Percentiles rank a stretch among this genome's conserved stretches.
These are phyloP conservation scores for Gelatoporia subvermispora DNA, from an alignment of 768 basidiomycete genomes.

Conservation along the genomic window DNA sequence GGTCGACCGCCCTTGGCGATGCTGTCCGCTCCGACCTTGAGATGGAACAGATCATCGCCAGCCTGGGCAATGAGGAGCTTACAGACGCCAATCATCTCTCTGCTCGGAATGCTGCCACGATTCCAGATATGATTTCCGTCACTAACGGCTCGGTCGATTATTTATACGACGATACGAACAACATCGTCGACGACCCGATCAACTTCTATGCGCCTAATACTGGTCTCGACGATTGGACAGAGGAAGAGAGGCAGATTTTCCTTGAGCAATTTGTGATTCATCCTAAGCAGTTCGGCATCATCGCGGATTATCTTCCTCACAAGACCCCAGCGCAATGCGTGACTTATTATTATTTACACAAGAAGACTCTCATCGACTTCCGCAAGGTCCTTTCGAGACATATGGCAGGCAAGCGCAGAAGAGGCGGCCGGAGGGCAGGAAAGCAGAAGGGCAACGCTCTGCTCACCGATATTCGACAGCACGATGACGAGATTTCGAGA, in stretches of 20 bases:
- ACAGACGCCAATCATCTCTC: constrained; percentile 92
- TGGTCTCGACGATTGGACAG: constrained; percentile 84
- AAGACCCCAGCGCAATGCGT: constrained; percentile 90
- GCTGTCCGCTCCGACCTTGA: constrained; percentile 92
- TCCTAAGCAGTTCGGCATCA: constrained; percentile 96
- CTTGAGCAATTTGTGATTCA: constrained; percentile 74
- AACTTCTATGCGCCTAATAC: constrained; percentile 72
- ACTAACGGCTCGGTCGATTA: constrained; percentile 55
- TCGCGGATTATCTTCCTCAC: constrained; percentile 72
- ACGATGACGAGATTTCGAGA: constrained; percentile 46
- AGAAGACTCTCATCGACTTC: constrained; percentile 84
- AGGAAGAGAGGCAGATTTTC: constrained; percentile 75
- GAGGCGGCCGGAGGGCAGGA: constrained; percentile 45
- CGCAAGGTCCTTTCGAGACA: constrained; percentile 65
- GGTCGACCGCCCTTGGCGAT: constrained; percentile 76
- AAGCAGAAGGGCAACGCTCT: constrained; percentile 81
- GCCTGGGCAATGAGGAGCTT: constrained; percentile 84
- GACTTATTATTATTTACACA: constrained; percentile 91
- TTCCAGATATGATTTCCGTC: constrained; percentile 88
- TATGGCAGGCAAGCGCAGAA: constrained; percentile 61
- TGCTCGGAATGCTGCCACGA: constrained; percentile 73
- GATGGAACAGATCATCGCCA: constrained; percentile 97
- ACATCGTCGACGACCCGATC: constrained; percentile 67
- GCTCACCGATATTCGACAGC: constrained; percentile 74
- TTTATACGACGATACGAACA: constrained; percentile 81